Percentiles rank a stretch among this genome's conserved stretches.
Evolutionary conservation across 495 filamentous ascomycete genomes (phyloP).

Genomic region (Penicillium cinerascens): DNA sequence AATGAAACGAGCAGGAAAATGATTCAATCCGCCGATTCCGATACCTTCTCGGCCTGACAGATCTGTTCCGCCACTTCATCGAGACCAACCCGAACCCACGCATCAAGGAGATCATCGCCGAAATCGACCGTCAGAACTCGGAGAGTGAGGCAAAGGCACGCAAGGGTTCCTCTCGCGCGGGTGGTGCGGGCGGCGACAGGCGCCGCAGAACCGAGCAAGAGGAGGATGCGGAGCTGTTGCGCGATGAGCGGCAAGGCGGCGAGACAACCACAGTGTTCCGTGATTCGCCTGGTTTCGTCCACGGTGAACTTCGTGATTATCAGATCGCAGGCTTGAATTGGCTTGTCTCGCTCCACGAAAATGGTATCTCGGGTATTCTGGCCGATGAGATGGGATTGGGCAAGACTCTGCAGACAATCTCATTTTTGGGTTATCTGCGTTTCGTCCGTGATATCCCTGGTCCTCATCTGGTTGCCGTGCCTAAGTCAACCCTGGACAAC

Average conservation of each 20-base stretch:
- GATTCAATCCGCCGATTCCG: conserved; percentile 93
- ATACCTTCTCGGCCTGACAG: conserved; percentile 92
- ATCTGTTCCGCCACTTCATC: conserved; percentile 99
- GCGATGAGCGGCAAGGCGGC: conserved; percentile 84
- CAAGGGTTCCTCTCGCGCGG: conserved; percentile 71
- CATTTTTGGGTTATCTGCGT: conserved; percentile 92
- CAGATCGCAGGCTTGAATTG: conserved; percentile 93
- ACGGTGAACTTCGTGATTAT: conserved; percentile 92
- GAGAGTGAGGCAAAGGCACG: conserved; percentile 65
- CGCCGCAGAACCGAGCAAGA: conserved; percentile 92
- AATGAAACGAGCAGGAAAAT: conserved; percentile 65
- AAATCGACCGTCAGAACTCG: conserved; percentile 89
- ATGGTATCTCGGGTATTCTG: conserved; percentile 95
- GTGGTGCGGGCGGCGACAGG: conserved; percentile 77
- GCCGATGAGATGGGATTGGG: conserved; percentile 98
- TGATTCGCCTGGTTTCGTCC: conserved; percentile 84
- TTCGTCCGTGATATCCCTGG: conserved; percentile 83
- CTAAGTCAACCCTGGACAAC: conserved; percentile 97
- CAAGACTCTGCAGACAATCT: conserved; percentile 86
- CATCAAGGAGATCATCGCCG: conserved; percentile 84
- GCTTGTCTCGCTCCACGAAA: conserved; percentile 97
- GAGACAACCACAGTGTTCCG: conserved; percentile 85
- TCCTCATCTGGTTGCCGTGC: conserved; percentile 91
- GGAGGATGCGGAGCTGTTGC: conserved; percentile 92
- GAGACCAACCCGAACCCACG: conserved; percentile 91